A percentile compares a stretch with the other conserved stretches of the same genome.
These are phyloP conservation scores for Talaromyces sp. DNA, from an alignment of 2,329 filamentous ascomycete genomes.

Conservation along the genomic window DNA sequence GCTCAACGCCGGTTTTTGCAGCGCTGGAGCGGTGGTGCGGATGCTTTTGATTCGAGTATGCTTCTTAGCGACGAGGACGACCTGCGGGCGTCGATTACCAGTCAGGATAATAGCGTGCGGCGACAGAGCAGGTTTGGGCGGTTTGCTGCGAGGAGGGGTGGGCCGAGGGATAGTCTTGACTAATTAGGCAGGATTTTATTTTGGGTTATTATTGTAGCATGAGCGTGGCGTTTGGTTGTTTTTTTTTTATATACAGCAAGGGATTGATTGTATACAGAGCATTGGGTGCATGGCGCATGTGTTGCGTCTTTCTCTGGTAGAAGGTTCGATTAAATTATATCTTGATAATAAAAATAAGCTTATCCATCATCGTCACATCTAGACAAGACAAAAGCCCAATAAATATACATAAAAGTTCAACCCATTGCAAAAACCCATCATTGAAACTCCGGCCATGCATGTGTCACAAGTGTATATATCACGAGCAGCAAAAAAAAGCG, in stretches of 20 bases:
- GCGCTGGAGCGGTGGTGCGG: conserved; percentile 33
- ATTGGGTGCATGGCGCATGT: neutral
- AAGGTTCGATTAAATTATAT: neutral
- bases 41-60: conserved; percentile 30
- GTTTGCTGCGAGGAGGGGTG: conserved; percentile 38
- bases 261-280: too few species aligned
- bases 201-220: neutral
- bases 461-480: conserved; percentile 8
- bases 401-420: neutral
- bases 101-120: conserved; percentile 26
- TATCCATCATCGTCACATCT: neutral
- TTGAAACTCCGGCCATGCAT: conserved; percentile 1
- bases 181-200: conserved; percentile 11
- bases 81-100: conserved; percentile 27
- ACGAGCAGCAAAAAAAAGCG: conserved; percentile 7
- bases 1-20: conserved; percentile 35
- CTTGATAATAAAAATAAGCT: neutral
- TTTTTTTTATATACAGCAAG: neutral
- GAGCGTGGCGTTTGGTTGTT: neutral
- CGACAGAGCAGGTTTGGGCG: conserved; percentile 29
- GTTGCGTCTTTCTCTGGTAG: neutral
- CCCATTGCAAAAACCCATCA: neutral
- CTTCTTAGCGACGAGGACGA: conserved; percentile 28
- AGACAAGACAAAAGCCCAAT: neutral
- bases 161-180: conserved; percentile 50